Conservation (phyloP, 306 rosid species). For the Malus orientalis region DNA sequence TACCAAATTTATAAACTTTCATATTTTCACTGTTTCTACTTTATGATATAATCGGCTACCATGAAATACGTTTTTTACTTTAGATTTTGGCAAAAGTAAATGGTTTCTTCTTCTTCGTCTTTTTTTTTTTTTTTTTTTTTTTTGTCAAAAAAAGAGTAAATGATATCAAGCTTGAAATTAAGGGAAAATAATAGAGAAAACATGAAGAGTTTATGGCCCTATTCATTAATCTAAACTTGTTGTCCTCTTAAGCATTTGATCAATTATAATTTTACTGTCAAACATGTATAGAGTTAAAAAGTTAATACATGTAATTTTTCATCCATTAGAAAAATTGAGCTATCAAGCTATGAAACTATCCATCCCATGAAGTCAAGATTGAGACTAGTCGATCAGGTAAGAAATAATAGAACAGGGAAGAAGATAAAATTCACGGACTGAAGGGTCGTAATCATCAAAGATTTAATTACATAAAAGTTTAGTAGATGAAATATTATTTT, state of each 20-base stretch:
- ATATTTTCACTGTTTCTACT: neutral
- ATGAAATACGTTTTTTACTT: neutral
- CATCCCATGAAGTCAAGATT: neutral
- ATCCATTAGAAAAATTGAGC: neutral
- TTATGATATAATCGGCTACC: neutral
- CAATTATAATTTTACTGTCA: neutral
- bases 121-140: no score
- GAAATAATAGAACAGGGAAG: neutral
- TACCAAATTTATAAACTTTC: neutral
- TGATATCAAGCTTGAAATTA: neutral
- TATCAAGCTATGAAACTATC: no score
- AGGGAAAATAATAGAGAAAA: neutral
- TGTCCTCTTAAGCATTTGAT: neutral
- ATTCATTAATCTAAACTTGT: neutral
- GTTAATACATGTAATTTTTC: neutral
- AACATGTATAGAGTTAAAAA: neutral
- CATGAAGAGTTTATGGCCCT: neutral
- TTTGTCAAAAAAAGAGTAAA: neutral
- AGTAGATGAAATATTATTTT: neutral
- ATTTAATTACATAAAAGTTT: neutral
- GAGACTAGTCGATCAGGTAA: neutral
- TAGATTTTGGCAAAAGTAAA: neutral
- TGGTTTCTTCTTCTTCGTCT: neutral
- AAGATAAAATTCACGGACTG: neutral
- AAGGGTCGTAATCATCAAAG: neutral